Conservation (phyloP, 345 rosid species). For the Trapa bicornis region DNA sequence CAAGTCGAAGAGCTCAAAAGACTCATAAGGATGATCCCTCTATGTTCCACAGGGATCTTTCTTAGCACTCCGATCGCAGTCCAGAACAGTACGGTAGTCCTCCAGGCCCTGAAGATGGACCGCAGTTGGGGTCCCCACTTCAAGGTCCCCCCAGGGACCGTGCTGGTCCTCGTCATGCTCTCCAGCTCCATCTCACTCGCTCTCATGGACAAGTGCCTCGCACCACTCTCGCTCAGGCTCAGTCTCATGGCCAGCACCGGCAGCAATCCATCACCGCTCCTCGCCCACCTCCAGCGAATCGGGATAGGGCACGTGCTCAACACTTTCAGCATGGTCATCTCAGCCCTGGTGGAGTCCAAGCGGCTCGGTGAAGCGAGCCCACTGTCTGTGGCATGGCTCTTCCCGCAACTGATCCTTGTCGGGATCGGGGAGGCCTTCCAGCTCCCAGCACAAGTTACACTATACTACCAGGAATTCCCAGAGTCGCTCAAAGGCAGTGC, state of each 20-base stretch:
- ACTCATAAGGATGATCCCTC: constrained; percentile 29
- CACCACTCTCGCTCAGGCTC: constrained; percentile 27
- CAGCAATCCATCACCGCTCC: background rate
- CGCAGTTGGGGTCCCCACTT: constrained; percentile 30
- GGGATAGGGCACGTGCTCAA: constrained; percentile 20
- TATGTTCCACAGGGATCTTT: constrained; percentile 22
- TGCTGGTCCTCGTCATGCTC: constrained; percentile 19
- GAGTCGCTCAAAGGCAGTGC: constrained; percentile 10
- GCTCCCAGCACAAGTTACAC: constrained; percentile 12
- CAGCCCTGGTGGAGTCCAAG: constrained; percentile 19
- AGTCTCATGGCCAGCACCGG: background rate
- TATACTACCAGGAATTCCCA: constrained; percentile 18
- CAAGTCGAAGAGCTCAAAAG: constrained; percentile 57
- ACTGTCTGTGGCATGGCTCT: constrained; percentile 37
- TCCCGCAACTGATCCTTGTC: constrained; percentile 25
- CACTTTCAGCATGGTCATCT: constrained; percentile 12
- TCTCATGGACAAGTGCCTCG: constrained; percentile 19
- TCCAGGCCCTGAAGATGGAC: constrained; percentile 42
- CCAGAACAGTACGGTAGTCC: constrained; percentile 22
- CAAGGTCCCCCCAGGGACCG: constrained; percentile 33
- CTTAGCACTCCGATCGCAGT: constrained; percentile 20
- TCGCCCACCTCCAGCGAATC: constrained; percentile 20
- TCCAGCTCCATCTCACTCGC: constrained; percentile 17
- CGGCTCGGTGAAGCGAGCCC: constrained; percentile 22
- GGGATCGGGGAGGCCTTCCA: constrained; percentile 32